Percentiles rank a stretch among this genome's conserved stretches.
Evolutionary conservation across 2,329 filamentous ascomycete species (phyloP).

Genomic region (Rasamsonia emersonii): DNA sequence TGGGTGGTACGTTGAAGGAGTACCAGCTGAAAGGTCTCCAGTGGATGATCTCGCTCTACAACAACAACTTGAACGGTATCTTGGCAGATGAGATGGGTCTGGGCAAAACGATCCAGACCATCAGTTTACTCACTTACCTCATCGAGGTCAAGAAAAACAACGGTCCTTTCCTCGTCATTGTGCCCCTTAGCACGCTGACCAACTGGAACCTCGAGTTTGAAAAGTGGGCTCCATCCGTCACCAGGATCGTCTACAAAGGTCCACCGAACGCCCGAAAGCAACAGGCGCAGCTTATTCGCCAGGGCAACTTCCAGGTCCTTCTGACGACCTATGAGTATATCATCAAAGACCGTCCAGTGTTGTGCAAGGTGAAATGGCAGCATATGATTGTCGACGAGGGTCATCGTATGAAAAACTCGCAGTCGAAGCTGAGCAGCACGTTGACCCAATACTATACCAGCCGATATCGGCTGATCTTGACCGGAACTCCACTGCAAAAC

Average conservation of each 20-base stretch:
- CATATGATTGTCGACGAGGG: constrained; percentile 99
- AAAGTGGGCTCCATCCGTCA: constrained; percentile 89
- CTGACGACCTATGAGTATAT: constrained; percentile 99
- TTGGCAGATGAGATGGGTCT: constrained; percentile 99
- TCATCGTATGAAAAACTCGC: constrained; percentile 98
- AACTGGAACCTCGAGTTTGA: constrained; percentile 99
- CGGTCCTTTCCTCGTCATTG: constrained; percentile 92
- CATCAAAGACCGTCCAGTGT: constrained; percentile 91
- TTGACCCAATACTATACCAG: constrained; percentile 93
- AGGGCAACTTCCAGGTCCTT: constrained; percentile 90
- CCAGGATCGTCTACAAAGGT: constrained; percentile 91
- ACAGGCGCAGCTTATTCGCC: constrained; percentile 88
- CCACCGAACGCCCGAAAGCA: constrained; percentile 79
- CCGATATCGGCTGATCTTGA: constrained; percentile 91
- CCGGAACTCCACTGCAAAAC: constrained; percentile 94
- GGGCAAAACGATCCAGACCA: constrained; percentile 98
- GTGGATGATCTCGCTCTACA: constrained; percentile 99
- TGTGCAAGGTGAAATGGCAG: constrained; percentile 99
- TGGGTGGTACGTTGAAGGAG: constrained; percentile 89
- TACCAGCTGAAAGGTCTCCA: constrained; percentile 98
- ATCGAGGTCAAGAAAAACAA: constrained; percentile 91
- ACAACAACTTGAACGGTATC: constrained; percentile 99
- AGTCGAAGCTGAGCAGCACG: constrained; percentile 91
- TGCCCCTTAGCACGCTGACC: constrained; percentile 90
- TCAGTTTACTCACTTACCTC: constrained; percentile 92